phyloP scores from a whole-genome alignment of 2,329 filamentous ascomycete species.

The Coniochaeta ligniaria region DNA sequence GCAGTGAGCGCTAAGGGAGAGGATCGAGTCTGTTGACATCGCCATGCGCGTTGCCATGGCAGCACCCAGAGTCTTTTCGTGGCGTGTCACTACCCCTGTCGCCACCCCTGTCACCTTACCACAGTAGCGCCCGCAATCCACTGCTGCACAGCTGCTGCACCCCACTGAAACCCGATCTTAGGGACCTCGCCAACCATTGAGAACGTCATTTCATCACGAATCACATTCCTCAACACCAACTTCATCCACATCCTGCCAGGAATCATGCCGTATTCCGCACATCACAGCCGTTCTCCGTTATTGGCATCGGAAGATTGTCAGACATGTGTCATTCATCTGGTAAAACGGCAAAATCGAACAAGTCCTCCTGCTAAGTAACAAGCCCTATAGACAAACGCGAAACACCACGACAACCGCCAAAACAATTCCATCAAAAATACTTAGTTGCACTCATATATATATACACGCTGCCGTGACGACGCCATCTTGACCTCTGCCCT shows the following conservation, averaged over 20 bases:
- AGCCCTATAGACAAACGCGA: not conserved
- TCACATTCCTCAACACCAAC: not conserved
- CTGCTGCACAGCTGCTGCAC: not conserved
- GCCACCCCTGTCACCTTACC: too few relatives aligned
- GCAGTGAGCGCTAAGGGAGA: not conserved
- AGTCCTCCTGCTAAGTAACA: not conserved
- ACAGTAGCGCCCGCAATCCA: not conserved
- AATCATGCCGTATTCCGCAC: not conserved
- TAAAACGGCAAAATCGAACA: not conserved
- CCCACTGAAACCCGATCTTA: not conserved
- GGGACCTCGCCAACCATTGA: not conserved
- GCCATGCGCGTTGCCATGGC: not conserved
- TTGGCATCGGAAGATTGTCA: not conserved
- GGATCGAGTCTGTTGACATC: conserved; percentile 1
- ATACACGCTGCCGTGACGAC: not conserved
- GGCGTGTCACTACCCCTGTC: not conserved
- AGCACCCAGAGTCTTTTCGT: not conserved
- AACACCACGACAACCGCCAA: not conserved
- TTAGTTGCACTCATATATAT: not conserved
- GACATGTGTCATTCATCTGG: not conserved
- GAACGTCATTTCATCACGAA: not conserved
- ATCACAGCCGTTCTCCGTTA: not conserved
- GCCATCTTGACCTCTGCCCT: not conserved
- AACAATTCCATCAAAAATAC: not conserved
- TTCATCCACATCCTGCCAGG: not conserved